A percentile compares a stretch with the other conserved stretches of the same genome.
phyloP scores from a whole-genome alignment of 2,329 filamentous ascomycete genomes.

The Lachnellula willkommii region DNA sequence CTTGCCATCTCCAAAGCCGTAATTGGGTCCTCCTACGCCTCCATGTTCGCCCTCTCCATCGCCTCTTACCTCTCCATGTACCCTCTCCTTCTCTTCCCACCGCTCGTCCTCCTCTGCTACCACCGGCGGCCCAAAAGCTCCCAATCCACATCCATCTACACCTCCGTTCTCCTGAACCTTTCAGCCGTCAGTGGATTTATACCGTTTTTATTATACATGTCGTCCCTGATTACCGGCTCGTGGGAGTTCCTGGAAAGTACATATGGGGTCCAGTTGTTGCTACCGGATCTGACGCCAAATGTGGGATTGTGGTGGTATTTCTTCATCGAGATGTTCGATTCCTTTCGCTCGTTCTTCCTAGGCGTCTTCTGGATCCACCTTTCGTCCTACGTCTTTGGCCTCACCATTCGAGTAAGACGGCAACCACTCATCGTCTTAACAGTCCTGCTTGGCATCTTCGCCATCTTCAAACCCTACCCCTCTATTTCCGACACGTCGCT shows the following conservation, averaged over 20 bases:
- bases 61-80: conserved; percentile 92
- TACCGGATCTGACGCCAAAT: conserved; percentile 91
- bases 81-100: conserved; percentile 78
- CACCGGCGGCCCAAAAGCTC: conserved; percentile 46
- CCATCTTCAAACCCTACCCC: conserved; percentile 96
- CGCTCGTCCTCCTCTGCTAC: conserved; percentile 73
- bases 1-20: conserved; percentile 78
- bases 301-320: conserved; percentile 99
- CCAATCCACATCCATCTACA: conserved; percentile 33
- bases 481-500: conserved; percentile 85
- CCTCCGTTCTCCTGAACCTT: conserved; percentile 53
- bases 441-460: conserved; percentile 81
- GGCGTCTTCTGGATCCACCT: conserved; percentile 98
- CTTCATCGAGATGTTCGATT: conserved; percentile 99
- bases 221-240: conserved; percentile 69
- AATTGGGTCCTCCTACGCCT: conserved; percentile 63
- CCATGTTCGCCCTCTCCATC: conserved; percentile 79
- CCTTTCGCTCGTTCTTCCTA: conserved; percentile 93
- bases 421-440: conserved; percentile 85
- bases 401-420: conserved; percentile 74
- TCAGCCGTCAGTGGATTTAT: conserved; percentile 49
- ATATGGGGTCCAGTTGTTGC: conserved; percentile 85
- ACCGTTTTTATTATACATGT: conserved; percentile 62
- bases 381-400: conserved; percentile 78
- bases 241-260: conserved; percentile 87